Percentiles rank a stretch among this genome's conserved stretches.
phyloP scores from a whole-genome alignment of 257 asterid genomes.

The Phtheirospermum japonicum region DNA sequence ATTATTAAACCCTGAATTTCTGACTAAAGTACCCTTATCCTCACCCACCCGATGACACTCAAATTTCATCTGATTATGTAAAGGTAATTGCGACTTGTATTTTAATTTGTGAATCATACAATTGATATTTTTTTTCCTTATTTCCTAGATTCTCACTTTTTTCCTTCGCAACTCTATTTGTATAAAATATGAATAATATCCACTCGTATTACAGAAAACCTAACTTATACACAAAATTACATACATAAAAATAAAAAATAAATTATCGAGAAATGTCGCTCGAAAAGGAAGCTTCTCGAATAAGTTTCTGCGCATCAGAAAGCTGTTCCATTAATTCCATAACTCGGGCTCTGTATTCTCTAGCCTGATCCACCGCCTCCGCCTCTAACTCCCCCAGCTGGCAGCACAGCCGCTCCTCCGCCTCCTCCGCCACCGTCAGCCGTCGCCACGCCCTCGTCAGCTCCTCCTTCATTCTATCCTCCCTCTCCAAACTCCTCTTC shows the following conservation, averaged over 20 bases:
- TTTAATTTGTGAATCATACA: too few species aligned
- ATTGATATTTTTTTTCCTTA: too few species aligned
- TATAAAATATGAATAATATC: too few species aligned
- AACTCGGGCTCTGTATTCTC: conserved; percentile 40
- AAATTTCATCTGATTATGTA: too few species aligned
- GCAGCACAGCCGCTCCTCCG: conserved; percentile 75
- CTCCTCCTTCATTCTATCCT: conserved; percentile 51
- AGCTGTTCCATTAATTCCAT: conserved; percentile 51
- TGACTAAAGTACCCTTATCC: too few species aligned
- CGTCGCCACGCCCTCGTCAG: conserved; percentile 36
- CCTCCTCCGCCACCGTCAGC: conserved; percentile 78
- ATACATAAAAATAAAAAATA: too few species aligned
- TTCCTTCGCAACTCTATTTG: too few species aligned
- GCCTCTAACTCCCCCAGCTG: conserved; percentile 90
- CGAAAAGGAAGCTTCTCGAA: conserved; percentile 26
- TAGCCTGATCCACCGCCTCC: conserved; percentile 58
- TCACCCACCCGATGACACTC: too few species aligned
- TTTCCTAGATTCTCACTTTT: too few species aligned
- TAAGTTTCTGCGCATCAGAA: conserved; percentile 33
- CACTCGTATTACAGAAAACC: too few species aligned
- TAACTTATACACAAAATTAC: not conserved
- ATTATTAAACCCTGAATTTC: too few species aligned
- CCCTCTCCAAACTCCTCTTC: conserved; percentile 51
- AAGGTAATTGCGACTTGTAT: too few species aligned
- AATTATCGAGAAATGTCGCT: conserved; percentile 17